Evolutionary conservation across 805 yeast genomes (phyloP), one percentile per base, ranked within the genome.

Genomic region (Lipomyces lipofer): DNA sequence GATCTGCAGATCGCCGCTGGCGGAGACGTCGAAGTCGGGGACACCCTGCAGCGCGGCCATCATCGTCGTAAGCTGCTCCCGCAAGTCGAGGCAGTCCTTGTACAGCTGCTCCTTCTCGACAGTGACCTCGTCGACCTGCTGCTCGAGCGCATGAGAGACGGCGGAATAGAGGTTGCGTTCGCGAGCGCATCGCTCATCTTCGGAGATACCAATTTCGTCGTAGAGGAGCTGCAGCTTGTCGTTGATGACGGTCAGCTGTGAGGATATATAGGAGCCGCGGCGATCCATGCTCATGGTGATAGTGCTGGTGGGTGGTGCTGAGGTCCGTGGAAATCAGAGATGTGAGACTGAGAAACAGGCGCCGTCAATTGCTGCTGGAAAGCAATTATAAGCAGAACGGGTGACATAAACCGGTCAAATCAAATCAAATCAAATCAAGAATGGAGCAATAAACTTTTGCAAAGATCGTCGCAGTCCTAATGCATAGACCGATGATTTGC

Each of bases 151-250:
- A 24, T 56, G 56, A 7, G 64, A 53, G 7, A 69, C 63, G 10
- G 61, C 64, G 6, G 60, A 51, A 44, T 65, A 66, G 22, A 69
- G 56, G 33, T 53, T 36, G 28, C 60, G 51, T 43, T 68, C 71
- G 3, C 70, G 52, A 4, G 52, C 43, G 15, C 57, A 59, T 5
- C 70, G 62, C 30, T 67, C 65, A n/a, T 46, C 54, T 17, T 57
- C 63, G 9, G 57, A 29, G 10, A 63, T 53, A 19, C 65, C 65
- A 19, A 63, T 59, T 24, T 63, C 65, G 43, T 63, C 65, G 44
- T 62, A 63, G 22, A 68, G 60, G 22, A 49, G 49, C 51, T 66
- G 67, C 13, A 69, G 58, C 45, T 52, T 63, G 49, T 52, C 54
- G 40, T 62, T 62, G 30, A 68, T 60, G 13, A 64, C 51, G 7